Base-by-base conservation (phyloP, 2,329 filamentous ascomycete species). In the Rutstroemia sp. region DNA sequence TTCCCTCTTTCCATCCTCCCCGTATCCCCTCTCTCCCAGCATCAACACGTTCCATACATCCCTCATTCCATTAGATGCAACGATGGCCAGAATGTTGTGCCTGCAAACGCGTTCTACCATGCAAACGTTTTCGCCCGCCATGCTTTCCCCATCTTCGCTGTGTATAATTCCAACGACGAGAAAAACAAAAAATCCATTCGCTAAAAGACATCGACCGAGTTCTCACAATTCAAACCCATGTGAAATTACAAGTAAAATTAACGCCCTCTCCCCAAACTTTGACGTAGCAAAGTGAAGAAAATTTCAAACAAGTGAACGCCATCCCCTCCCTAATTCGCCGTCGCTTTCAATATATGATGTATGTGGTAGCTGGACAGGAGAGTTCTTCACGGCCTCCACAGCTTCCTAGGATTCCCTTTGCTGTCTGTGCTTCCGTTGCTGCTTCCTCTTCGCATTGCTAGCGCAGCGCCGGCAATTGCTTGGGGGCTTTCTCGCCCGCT, bases 401-500 rank as follows among this genome's bases (percentile, higher is more conserved):
- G 57, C 48, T 64, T 62, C 51, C 61, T 64, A 9, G 64, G 48
- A 23, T 57, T 65, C 10, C 60, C 61, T 27, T 62, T 66, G 42
- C 58, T 64, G 51, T 66, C 66, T 2, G 52, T 58, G 54, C 62
- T 66, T 9, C 56, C 61, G 9, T 56, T 57, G 46, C 63, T 65
- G 19, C 49, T 61, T n/a, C 51, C 56, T 49, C 61, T 57, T 39
- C 57, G 57, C 70, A 77, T 75, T 12, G 73, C 73, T 37, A 66
- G 69, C n/a, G 76, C 71, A 5, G 78, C 74, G 4, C 75, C 73
- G 0, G 75, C 72, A 1, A 76, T 49, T 23, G 76, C 71, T 53
- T 77, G 75, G 4, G 79, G 78, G 52, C 75, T 80, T 41, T 74
- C 72, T 17, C 77, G 72, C 5, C 79, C 79, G 14, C 71, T 71